Base-by-base conservation (phyloP, 441 rosid genomes). In the Populus hybrid region DNA sequence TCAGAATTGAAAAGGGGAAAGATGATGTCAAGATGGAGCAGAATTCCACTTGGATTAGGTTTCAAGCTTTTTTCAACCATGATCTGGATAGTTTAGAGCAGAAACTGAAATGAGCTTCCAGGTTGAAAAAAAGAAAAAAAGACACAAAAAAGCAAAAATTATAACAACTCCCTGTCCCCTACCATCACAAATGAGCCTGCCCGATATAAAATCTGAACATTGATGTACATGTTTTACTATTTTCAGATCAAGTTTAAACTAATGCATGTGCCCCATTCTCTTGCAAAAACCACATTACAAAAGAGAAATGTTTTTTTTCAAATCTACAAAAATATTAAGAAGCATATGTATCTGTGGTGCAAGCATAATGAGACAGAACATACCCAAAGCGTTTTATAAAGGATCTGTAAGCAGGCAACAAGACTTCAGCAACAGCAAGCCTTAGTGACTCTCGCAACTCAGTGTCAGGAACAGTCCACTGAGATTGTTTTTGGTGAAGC, bases 381-480 rank as follows among this genome's bases (percentile, higher is more conserved):
- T 83, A 96, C 99, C 98, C 98, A 72, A 84, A 94, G 64, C 98
- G 97, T 85, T 90, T 94, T 77, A 93, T 86, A 77, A 90, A 96
- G 72, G 97, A 88, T 86, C 98, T 86, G 82, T 96, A 96, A 57
- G 99, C 98, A 76, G 99, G 99, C 84, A 96, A 86, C 83, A 96
- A 82, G 50, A 96, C 93, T 89, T 96, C 99, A 77, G 99, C 99
- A 72, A 96, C 99, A 64, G 99, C 98, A 80, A 96, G 99, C 88
- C 98, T 88, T 16, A 96, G 81, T 57, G 99, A 93, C 79, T 95
- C 98, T 77, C 97, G 90, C 81, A 95, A 83, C 87, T 96, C 99
- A 0, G 98, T 88, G 86, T 96, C 99, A 5, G 98, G 98, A 78
- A 96, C 98, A 46, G 96, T 89, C 98, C 98, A 94, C 76, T 94